Conservation (phyloP, 169 alveolate species). For the Eimeria brunetti region DNA sequence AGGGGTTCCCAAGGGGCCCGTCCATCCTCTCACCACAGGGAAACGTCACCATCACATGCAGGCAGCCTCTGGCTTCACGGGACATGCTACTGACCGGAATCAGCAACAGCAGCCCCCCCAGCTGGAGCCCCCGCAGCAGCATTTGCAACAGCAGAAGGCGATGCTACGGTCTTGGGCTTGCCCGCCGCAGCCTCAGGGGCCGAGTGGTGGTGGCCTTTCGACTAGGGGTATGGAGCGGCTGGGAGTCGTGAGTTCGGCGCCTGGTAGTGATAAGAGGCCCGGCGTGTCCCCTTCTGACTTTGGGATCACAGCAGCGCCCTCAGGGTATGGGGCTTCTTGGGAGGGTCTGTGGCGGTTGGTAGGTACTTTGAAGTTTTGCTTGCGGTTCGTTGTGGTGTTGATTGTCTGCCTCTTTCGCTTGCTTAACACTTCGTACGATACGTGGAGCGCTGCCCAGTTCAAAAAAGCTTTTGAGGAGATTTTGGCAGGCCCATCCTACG, state of each 20-base stretch:
- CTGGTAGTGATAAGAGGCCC: neutral
- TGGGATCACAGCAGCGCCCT: neutral
- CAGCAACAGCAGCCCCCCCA: neutral
- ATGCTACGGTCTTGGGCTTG: conserved; percentile 23
- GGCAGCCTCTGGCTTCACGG: neutral
- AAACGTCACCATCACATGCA: neutral
- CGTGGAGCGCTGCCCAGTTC: conserved; percentile 67
- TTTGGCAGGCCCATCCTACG: conserved; percentile 28
- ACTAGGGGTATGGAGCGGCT: neutral
- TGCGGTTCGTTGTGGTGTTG: conserved; percentile 46
- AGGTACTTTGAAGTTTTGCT: conserved; percentile 6
- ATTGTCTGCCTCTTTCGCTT: conserved; percentile 53
- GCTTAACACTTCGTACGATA: conserved; percentile 66
- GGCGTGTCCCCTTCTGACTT: conserved; percentile 18
- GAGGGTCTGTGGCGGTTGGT: neutral
- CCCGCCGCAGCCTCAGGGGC: conserved; percentile 30
- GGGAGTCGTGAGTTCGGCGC: neutral
- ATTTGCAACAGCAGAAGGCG: conserved; percentile 17
- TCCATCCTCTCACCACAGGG: neutral
- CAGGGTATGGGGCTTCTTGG: neutral
- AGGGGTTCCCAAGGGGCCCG: neutral
- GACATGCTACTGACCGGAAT: neutral
- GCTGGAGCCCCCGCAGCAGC: neutral
- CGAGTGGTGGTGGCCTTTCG: neutral
- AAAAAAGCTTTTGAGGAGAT: neutral